Conservation (phyloP, 2,329 filamentous ascomycete species). For the Neonectria ditissima region DNA sequence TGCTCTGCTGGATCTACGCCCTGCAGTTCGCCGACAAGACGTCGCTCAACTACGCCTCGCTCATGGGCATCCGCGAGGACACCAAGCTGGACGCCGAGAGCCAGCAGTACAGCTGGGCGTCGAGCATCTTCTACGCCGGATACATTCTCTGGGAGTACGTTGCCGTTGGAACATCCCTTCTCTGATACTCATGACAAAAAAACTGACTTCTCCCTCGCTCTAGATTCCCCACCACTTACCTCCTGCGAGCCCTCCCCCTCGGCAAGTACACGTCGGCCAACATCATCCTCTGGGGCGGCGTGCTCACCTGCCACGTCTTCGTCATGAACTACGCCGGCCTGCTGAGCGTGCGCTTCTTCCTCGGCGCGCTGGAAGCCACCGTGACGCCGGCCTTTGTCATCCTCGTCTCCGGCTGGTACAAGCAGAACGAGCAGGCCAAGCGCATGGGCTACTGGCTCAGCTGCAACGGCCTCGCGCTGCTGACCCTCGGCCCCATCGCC, state of each 20-base stretch:
- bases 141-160: slow-evolving; percentile 31
- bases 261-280: slow-evolving; percentile 52
- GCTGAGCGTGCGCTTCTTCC: slow-evolving; percentile 37
- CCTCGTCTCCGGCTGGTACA: slow-evolving; percentile 44
- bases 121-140: slow-evolving; percentile 29
- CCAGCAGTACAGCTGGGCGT: slow-evolving; percentile 30
- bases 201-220: background rate
- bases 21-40: slow-evolving; percentile 50
- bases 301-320: slow-evolving; percentile 39
- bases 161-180: background rate
- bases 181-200: background rate
- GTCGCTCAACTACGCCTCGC: slow-evolving; percentile 48
- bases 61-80: slow-evolving; percentile 51
- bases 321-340: slow-evolving; percentile 39
- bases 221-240: slow-evolving; percentile 45
- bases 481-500: slow-evolving; percentile 36
- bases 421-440: slow-evolving; percentile 47
- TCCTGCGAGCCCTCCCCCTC: slow-evolving; percentile 49
- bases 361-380: slow-evolving; percentile 43
- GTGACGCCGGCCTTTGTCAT: slow-evolving; percentile 43
- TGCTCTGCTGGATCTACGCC: slow-evolving; percentile 48
- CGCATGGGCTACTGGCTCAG: slow-evolving; percentile 44
- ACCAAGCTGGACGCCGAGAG: slow-evolving; percentile 22
- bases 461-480: slow-evolving; percentile 37
- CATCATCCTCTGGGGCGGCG: slow-evolving; percentile 55